These are phyloP conservation scores for Pharus latifolius DNA, from an alignment of 176 grass and related monocot genomes.

Conservation along the genomic window DNA sequence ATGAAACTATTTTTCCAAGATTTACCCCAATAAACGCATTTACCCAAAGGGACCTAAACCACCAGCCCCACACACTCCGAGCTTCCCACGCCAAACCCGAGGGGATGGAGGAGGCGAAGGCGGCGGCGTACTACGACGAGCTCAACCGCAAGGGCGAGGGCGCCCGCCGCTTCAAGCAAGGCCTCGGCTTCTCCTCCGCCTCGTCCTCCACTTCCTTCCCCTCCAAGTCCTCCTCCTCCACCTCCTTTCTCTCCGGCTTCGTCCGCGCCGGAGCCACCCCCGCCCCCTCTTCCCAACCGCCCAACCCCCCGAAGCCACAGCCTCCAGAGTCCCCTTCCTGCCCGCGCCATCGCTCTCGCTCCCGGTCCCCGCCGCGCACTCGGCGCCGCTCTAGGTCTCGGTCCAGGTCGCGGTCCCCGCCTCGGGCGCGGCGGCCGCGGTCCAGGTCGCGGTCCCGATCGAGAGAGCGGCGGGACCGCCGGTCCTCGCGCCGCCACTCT, in stretches of 20 bases:
- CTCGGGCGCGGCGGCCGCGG: constrained; percentile 24
- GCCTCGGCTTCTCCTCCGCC: constrained; percentile 74
- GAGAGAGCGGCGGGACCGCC: constrained; percentile 16
- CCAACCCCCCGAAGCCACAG: neutral
- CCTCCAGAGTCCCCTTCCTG: neutral
- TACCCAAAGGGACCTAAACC: too few species aligned
- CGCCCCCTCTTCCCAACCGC: neutral
- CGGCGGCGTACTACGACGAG: constrained; percentile 92
- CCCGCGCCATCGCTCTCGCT: neutral
- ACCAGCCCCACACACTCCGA: neutral
- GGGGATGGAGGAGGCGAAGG: constrained; percentile 51
- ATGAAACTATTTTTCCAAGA: too few species aligned
- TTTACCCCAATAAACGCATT: too few species aligned
- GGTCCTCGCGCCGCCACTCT: constrained; percentile 3
- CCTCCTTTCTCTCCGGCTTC: constrained; percentile 70
- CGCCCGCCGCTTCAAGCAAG: constrained; percentile 88
- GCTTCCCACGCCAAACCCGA: neutral
- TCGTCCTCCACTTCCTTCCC: constrained; percentile 8
- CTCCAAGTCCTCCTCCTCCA: constrained; percentile 31
- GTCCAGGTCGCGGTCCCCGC: neutral
- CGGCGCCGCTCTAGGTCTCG: constrained; percentile 3
- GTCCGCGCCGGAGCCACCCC: constrained; percentile 42
- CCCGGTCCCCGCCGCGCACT: neutral
- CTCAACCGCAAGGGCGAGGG: constrained; percentile 93
- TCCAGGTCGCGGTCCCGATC: constrained; percentile 37